phyloP scores from a whole-genome alignment of 805 yeast species.

The Clavispora vitiphila region DNA sequence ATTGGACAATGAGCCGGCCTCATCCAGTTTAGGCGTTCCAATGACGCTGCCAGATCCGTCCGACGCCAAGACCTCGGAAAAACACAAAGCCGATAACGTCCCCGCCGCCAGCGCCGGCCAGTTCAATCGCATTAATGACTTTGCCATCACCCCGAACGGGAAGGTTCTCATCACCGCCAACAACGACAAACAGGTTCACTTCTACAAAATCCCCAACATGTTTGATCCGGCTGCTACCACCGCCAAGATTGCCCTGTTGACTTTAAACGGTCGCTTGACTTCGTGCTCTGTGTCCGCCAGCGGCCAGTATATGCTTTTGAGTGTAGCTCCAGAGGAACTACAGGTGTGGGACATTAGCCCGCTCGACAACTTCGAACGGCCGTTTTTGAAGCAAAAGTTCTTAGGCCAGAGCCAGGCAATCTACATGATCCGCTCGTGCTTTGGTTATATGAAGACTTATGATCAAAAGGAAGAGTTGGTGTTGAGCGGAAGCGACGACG shows the following conservation, averaged over 20 bases:
- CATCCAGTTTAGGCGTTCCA: slow-evolving; percentile 1
- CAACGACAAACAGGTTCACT: slow-evolving; percentile 54
- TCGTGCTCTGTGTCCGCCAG: slow-evolving; percentile 53
- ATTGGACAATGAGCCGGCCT: slow-evolving; percentile 2
- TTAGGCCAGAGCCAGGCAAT: slow-evolving; percentile 70
- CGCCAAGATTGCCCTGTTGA: slow-evolving; percentile 40
- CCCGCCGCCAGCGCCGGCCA: slow-evolving; percentile 9
- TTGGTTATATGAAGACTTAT: slow-evolving; percentile 51
- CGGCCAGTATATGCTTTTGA: slow-evolving; percentile 55
- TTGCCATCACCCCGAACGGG: slow-evolving; percentile 64
- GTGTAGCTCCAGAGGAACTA: slow-evolving; percentile 67
- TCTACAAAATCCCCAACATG: slow-evolving; percentile 48
- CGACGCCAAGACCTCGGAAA: background rate
- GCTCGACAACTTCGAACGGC: slow-evolving; percentile 27
- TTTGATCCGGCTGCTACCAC: slow-evolving; percentile 29
- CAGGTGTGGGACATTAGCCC: slow-evolving; percentile 71
- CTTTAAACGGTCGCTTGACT: slow-evolving; percentile 55
- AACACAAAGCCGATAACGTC: background rate
- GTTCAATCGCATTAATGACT: slow-evolving; percentile 56
- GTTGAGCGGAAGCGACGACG: slow-evolving; percentile 82
- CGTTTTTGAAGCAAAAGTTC: slow-evolving; percentile 55
- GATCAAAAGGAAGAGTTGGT: slow-evolving; percentile 55
- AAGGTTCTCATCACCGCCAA: slow-evolving; percentile 58
- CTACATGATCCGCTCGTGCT: slow-evolving; percentile 68
- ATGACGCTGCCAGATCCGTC: background rate